These are phyloP conservation scores for Steccherinum ochraceum DNA, from an alignment of 768 basidiomycete species.

Conservation along the genomic window DNA sequence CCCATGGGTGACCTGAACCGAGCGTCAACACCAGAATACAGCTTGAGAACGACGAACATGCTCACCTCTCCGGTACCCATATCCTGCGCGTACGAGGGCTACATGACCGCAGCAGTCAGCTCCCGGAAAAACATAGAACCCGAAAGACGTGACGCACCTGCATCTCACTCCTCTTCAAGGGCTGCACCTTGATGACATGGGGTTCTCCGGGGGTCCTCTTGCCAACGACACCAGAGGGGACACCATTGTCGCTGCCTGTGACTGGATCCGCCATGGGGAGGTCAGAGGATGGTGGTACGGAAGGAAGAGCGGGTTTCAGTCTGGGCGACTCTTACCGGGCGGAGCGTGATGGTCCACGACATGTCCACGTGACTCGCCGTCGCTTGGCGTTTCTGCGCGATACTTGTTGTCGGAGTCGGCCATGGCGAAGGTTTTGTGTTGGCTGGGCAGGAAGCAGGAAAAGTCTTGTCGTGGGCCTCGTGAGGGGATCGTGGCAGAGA, in stretches of 20 bases:
- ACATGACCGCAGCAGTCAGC: constrained; percentile 13
- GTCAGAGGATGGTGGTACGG: constrained; percentile 4
- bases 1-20: constrained; percentile 72
- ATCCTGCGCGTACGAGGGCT: constrained; percentile 93
- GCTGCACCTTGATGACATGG: constrained; percentile 74
- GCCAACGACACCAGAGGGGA: constrained; percentile 3
- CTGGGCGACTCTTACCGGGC: constrained; percentile 40
- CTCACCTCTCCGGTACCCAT: constrained; percentile 64
- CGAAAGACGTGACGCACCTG: constrained; percentile 43
- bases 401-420: constrained; percentile 43
- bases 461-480: not conserved
- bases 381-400: constrained; percentile 32
- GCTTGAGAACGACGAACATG: constrained; percentile 10
- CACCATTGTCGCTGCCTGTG: constrained; percentile 55
- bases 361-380: constrained; percentile 40
- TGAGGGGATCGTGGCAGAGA: not conserved
- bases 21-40: too few species aligned
- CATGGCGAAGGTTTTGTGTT: not conserved
- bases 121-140: constrained; percentile 3
- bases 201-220: constrained; percentile 10
- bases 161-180: constrained; percentile 81
- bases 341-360: constrained; percentile 71
- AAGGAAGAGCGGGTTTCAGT: constrained; percentile 2
- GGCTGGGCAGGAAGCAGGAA: not conserved
- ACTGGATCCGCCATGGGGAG: constrained; percentile 34